phyloP scores from a whole-genome alignment of 2,329 filamentous ascomycete species.

The Ampelomyces quisqualis region DNA sequence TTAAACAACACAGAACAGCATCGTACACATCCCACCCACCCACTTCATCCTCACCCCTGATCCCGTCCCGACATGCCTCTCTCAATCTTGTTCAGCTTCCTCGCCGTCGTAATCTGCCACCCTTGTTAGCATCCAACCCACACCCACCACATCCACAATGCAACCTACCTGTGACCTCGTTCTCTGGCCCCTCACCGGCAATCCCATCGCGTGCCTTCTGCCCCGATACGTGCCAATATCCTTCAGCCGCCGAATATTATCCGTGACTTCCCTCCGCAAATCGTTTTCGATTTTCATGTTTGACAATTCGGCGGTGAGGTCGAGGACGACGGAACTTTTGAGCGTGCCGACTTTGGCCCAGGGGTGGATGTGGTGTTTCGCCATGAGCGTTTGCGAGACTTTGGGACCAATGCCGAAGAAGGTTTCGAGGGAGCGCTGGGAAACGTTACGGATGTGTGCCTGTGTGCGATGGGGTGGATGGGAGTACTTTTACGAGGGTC shows the following conservation, averaged over 20 bases:
- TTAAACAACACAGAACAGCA: too few relatives aligned
- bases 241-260: conserved; percentile 82
- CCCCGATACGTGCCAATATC: conserved; percentile 91
- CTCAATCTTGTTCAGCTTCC: conserved; percentile 54
- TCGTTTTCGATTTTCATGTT: conserved; percentile 95
- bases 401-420: conserved; percentile 42
- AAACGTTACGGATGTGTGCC: conserved; percentile 19
- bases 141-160: too few relatives aligned
- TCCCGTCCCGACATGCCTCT: conserved; percentile 47
- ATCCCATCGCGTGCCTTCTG: conserved; percentile 83
- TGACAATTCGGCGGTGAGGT: conserved; percentile 80
- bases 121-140: too few relatives aligned
- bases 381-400: conserved; percentile 69
- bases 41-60: conserved; percentile 27
- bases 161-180: conserved; percentile 70
- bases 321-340: conserved; percentile 72
- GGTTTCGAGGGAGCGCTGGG: conserved; percentile 64
- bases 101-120: conserved; percentile 2
- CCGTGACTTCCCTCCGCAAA: conserved; percentile 70
- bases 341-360: conserved; percentile 75
- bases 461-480: conserved; percentile 32
- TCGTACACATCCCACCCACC: neutral
- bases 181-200: conserved; percentile 87
- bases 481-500: conserved; percentile 75
- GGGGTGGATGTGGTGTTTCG: conserved; percentile 85